A percentile compares a stretch with the other conserved stretches of the same genome.
These are phyloP conservation scores for Aleurites moluccanus DNA, from an alignment of 441 rosid species.

Conservation along the genomic window DNA sequence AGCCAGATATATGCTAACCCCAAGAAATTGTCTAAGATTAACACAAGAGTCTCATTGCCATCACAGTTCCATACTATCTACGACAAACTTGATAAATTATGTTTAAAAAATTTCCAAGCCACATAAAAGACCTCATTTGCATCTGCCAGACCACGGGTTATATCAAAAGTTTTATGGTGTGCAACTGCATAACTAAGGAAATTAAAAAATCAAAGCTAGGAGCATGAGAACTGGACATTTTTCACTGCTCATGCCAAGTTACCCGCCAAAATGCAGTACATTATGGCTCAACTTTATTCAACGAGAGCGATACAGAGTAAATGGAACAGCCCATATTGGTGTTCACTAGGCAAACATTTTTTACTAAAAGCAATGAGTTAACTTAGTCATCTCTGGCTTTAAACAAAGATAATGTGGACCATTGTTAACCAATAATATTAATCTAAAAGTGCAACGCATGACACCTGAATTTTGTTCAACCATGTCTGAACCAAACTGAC, in stretches of 20 bases:
- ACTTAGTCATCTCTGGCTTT: background rate
- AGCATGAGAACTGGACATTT: background rate
- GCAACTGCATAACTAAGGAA: background rate
- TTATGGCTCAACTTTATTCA: background rate
- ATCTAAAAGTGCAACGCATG: constrained; percentile 8
- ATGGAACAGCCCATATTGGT: background rate
- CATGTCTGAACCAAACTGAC: constrained; percentile 72
- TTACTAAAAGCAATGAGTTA: background rate
- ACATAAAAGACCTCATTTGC: background rate
- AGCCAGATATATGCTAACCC: background rate
- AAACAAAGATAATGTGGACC: background rate
- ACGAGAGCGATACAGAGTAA: background rate
- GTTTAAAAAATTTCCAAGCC: background rate
- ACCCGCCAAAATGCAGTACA: background rate
- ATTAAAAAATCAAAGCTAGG: background rate
- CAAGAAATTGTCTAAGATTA: background rate
- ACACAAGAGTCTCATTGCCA: background rate
- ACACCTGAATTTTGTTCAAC: constrained; percentile 77
- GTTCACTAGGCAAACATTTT: background rate
- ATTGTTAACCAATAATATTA: background rate
- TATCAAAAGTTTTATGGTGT: background rate
- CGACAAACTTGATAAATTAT: background rate
- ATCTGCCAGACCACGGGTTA: background rate
- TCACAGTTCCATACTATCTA: background rate
- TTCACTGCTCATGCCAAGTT: background rate